These are phyloP conservation scores for Alternaria ethzedia DNA, from an alignment of 2,329 filamentous ascomycete genomes.

Conservation along the genomic window DNA sequence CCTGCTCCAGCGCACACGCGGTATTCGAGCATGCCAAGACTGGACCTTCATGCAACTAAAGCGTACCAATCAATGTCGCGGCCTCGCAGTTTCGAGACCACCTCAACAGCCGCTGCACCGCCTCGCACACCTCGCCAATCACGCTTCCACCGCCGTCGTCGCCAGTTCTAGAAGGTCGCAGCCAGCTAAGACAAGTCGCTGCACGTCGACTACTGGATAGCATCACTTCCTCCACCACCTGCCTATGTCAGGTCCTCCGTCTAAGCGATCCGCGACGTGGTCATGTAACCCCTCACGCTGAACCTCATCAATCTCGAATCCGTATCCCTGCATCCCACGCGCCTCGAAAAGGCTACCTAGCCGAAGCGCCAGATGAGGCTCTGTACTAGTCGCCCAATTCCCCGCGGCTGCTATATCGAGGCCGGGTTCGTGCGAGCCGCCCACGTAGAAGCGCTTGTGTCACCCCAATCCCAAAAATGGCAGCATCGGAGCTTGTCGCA, in stretches of 20 bases:
- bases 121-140: slow-evolving; percentile 28
- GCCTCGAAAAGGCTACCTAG: slow-evolving; percentile 1
- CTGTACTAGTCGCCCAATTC: slow-evolving; percentile 25
- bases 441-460: slow-evolving; percentile 39
- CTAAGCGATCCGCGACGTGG: slow-evolving; percentile 5
- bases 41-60: slow-evolving; percentile 4
- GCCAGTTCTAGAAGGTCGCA: slow-evolving; percentile 29
- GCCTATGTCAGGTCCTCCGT: slow-evolving; percentile 19
- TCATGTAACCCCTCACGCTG: background rate
- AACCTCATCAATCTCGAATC: slow-evolving; percentile 15
- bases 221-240: slow-evolving; percentile 29
- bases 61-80: slow-evolving; percentile 25
- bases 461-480: slow-evolving; percentile 26
- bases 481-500: slow-evolving; percentile 15
- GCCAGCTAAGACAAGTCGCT: slow-evolving; percentile 11
- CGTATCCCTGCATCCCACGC: slow-evolving; percentile 5
- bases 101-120: slow-evolving; percentile 42
- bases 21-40: background rate
- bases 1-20: background rate
- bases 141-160: slow-evolving; percentile 9
- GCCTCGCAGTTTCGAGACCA: slow-evolving; percentile 15
- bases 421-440: slow-evolving; percentile 12
- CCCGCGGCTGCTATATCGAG: slow-evolving; percentile 35
- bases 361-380: slow-evolving; percentile 40
- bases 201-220: slow-evolving; percentile 22